Conservation (phyloP, 208 protist species). For the Leishmania martiniquensis region DNA sequence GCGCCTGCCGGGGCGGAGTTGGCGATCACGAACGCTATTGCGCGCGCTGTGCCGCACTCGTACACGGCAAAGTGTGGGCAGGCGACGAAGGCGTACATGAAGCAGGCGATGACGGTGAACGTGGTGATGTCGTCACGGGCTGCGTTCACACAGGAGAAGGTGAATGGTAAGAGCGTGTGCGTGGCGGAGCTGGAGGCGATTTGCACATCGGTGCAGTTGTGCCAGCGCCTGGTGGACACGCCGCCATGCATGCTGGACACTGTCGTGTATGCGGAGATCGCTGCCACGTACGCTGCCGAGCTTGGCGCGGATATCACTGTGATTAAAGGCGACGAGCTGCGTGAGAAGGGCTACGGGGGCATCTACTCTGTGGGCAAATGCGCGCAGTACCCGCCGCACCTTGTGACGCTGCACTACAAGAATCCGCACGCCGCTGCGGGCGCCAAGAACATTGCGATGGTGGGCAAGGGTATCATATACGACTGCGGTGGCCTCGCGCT, state of each 20-base stretch:
- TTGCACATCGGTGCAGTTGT: conserved; percentile 73
- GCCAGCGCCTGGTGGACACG: conserved; percentile 84
- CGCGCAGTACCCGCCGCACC: conserved; percentile 65
- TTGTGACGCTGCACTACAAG: conserved; percentile 72
- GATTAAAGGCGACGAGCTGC: conserved; percentile 76
- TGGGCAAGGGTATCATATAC: conserved; percentile 91
- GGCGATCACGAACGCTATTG: conserved; percentile 52
- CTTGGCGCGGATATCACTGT: conserved; percentile 51
- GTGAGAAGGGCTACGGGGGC: conserved; percentile 66
- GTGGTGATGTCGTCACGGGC: conserved; percentile 55
- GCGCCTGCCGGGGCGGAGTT: conserved; percentile 41
- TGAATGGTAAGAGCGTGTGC: conserved; percentile 25
- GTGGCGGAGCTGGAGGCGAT: conserved; percentile 54
- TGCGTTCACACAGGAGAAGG: conserved; percentile 38
- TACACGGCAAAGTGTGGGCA: conserved; percentile 54
- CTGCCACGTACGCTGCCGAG: conserved; percentile 45
- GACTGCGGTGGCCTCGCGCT: conserved; percentile 89
- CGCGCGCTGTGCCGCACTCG: conserved; percentile 46
- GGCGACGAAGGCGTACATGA: conserved; percentile 35
- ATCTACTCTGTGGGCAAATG: conserved; percentile 81
- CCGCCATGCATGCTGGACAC: conserved; percentile 79
- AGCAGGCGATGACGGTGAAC: conserved; percentile 31
- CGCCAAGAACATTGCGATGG: conserved; percentile 65
- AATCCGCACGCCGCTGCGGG: conserved; percentile 37
- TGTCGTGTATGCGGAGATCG: conserved; percentile 71